Conservation (phyloP, 2,329 filamentous ascomycete species). For the Fonsecaea pedrosoi region DNA sequence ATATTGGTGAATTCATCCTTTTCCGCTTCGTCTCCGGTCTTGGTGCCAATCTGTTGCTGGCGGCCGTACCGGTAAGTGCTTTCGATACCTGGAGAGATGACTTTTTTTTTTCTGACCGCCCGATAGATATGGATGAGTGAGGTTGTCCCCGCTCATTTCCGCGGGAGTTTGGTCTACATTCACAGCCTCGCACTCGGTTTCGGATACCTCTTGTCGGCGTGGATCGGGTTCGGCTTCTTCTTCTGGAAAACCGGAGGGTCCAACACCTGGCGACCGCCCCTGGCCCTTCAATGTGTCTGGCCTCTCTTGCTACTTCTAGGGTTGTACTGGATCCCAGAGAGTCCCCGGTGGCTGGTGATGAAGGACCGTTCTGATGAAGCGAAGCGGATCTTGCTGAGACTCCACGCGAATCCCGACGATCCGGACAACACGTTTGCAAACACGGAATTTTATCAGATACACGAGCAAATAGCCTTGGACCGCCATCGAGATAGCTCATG, state of each 20-base stretch:
- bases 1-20: slow-evolving; percentile 24
- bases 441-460: slow-evolving; percentile 35
- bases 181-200: slow-evolving; percentile 15
- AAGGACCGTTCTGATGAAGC: slow-evolving; percentile 37
- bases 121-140: slow-evolving; percentile 22
- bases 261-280: slow-evolving; percentile 15
- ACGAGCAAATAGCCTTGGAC: slow-evolving; percentile 29
- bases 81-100: not conserved
- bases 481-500: slow-evolving; percentile 23
- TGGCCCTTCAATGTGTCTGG: slow-evolving; percentile 13
- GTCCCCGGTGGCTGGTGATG: slow-evolving; percentile 37
- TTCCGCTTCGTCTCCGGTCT: slow-evolving; percentile 24
- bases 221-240: slow-evolving; percentile 23
- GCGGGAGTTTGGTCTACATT: slow-evolving; percentile 18
- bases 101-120: too few relatives aligned
- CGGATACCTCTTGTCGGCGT: slow-evolving; percentile 17
- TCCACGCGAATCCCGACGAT: not conserved
- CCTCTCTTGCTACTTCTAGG: slow-evolving; percentile 31
- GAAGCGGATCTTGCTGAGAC: slow-evolving; percentile 10
- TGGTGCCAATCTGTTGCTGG: slow-evolving; percentile 11
- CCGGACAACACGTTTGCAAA: slow-evolving; percentile 1
- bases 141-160: slow-evolving; percentile 20
- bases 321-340: slow-evolving; percentile 38
- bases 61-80: slow-evolving; percentile 20
- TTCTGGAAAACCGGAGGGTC: slow-evolving; percentile 1